Evolutionary conservation across 352 stramenopile genomes (phyloP), one percentile per base, ranked within the genome.

Genomic region (Nothophytophthora sp.): DNA sequence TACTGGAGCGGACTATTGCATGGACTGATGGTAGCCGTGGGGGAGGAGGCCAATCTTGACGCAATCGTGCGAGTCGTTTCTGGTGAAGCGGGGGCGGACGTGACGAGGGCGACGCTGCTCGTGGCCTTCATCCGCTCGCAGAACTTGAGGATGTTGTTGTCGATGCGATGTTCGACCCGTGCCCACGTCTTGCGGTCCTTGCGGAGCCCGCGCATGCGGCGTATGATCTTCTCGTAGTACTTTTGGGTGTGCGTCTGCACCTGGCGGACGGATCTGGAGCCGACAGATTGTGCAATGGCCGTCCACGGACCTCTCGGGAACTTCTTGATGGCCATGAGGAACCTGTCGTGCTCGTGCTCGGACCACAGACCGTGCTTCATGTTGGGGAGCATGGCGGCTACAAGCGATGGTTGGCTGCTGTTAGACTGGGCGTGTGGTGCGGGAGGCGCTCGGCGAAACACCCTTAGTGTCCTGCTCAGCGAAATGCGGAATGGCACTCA

Each of bases 191-290:
- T 80, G 45, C 67, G 75, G n/a, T 84, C 73, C 37, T 86, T 84
- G 43, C 70, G 70, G 8, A 88, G 56, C 0, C 80, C 75, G 5
- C 77, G 75, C 37, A 80, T 51, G n/a, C 73, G 60, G 1, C 80
- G 73, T 52, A 72, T 63, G 49, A 91, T 79, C 62, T 91, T 91
- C 43, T 90, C 77, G 53, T 85, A 76, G 55, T 91, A 91, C 49
- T 78, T 79, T 41, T 82, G 65, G 16, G 72, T 72, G 49, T 80
- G 71, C 15, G 75, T 88, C 55, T 89, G 80, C 53, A 88, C 78
- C 50, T 90, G 80, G 3, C 80, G 67, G 4, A 78, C 57, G 10
- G 73, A 86, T 20, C 75, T 60, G 32, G 76, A 79, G 27, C 62
- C 70, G 8, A 87, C 57, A 20, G 54, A 38, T 13, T 67, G 60